Evolutionary conservation across 768 basidiomycete genomes (phyloP), one percentile per base, ranked within the genome.

Genomic region (Porphyrellus cyaneotinctus): DNA sequence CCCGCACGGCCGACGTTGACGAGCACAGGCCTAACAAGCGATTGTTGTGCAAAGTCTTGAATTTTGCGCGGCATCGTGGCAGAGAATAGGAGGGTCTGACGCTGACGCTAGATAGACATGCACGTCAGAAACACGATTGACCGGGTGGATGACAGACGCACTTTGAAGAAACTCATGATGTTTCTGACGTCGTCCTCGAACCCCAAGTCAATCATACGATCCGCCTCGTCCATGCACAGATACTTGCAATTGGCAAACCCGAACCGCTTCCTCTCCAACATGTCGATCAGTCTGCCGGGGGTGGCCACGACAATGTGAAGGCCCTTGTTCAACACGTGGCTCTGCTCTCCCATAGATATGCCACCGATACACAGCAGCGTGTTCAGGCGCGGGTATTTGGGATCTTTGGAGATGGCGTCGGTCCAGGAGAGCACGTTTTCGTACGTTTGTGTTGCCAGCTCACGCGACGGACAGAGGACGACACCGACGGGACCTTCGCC

Each of bases 31-130:
- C 85, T 84, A 58, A 97, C 90, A n/a, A 99, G 78, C 0, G 95
- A 95, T 65, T 94, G 90, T 57, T 92, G 90, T 3, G 97, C 97
- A 68, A 99, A 99, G 63, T 99, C 97, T 70, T 98, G 97, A 50
- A 99, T 98, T 65, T 97, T 98, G 47, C 89, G 81, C 5, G 97
- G 97, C 97, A 99, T 99, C 1, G 97, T 99, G 0, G 97, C 97
- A 2, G 97, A 99, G 72, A 98, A 99, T 28, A 99, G 77, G 4
- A 98, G 78, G 0, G 97, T 99, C 72, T 99, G 97, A 4, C 97
- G 82, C 79, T 99, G 97, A 56, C 88, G 82, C 91, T 97, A 53
- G 56, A 52, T 28, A 53, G 54, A 51, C 23, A 4, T 6, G 23
- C 24, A 47, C 35, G 38, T 51, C 51, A 38, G 50, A 37, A 37